Evolutionary conservation across 176 grass and related monocot genomes (phyloP).

Genomic region (Calamus simplicifolius): DNA sequence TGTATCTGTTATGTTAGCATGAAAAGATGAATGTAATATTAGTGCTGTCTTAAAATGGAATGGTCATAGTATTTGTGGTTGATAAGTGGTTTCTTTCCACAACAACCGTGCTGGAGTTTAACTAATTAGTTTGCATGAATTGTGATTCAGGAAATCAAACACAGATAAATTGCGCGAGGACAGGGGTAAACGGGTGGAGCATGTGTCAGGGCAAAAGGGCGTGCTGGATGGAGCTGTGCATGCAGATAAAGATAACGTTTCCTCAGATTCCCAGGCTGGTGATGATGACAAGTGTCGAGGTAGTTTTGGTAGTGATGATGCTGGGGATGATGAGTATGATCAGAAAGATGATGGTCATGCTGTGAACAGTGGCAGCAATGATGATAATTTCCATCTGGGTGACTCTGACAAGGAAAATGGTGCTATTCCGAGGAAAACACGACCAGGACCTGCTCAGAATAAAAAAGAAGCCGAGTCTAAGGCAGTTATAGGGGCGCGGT

Average conservation of each 20-base stretch:
- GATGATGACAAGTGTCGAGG: conserved; percentile 22
- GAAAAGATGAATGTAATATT: too few relatives aligned
- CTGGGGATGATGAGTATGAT: conserved; percentile 22
- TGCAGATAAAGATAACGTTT: conserved; percentile 10
- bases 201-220: conserved; percentile 2
- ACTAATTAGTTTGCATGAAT: too few relatives aligned
- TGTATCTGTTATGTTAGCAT: too few relatives aligned
- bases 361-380: too few relatives aligned
- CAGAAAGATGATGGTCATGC: background rate
- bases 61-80: too few relatives aligned
- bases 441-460: conserved; percentile 20
- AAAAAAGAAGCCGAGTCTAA: conserved; percentile 12
- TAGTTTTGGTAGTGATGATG: conserved; percentile 22
- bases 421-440: conserved; percentile 13
- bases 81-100: too few relatives aligned
- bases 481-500: conserved; percentile 22
- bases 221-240: conserved; percentile 3
- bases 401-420: conserved; percentile 20
- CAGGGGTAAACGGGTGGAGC: conserved; percentile 2
- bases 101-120: too few relatives aligned
- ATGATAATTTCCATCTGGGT: conserved; percentile 9
- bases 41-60: too few relatives aligned
- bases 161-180: background rate
- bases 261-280: conserved; percentile 15
- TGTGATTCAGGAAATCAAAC: background rate